These are phyloP conservation scores for Conticribra weissflogii DNA, from an alignment of 108 stramenopile species.

Conservation along the genomic window DNA sequence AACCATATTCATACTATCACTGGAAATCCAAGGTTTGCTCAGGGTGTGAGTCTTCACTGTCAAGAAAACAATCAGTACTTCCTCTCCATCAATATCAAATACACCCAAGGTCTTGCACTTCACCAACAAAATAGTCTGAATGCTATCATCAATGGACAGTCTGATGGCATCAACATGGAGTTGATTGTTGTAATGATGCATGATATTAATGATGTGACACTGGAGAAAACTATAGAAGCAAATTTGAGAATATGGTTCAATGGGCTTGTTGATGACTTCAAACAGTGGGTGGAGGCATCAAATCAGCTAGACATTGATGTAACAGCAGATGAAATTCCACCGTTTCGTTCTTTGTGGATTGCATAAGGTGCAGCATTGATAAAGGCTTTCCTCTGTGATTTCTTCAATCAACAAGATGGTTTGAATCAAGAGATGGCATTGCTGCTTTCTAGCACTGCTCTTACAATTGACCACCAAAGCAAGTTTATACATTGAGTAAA, in stretches of 20 bases:
- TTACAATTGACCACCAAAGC: conserved; percentile 16
- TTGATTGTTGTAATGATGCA: not conserved
- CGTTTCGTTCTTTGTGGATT: not conserved
- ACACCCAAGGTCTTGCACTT: not conserved
- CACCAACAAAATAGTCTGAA: not conserved
- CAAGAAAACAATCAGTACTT: not conserved
- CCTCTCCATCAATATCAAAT: not conserved
- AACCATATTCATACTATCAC: not conserved
- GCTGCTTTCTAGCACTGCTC: not conserved
- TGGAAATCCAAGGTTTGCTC: not conserved
- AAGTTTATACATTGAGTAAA: conserved; percentile 12
- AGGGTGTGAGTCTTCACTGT: not conserved
- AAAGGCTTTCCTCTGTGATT: conserved; percentile 22
- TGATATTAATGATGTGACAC: not conserved
- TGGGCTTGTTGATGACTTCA: too few relatives aligned
- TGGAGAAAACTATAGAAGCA: not conserved
- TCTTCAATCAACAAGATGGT: conserved; percentile 6
- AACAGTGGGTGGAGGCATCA: too few relatives aligned
- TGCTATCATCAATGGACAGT: not conserved
- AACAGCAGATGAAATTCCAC: too few relatives aligned
- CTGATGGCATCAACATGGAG: not conserved
- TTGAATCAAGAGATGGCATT: conserved; percentile 22
- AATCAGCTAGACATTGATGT: too few relatives aligned
- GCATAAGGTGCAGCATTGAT: not conserved
- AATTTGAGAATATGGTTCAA: not conserved